Percentiles rank a stretch among this genome's conserved stretches.
Evolutionary conservation across 805 yeast genomes (phyloP).

Genomic region (Torulaspora microellipsoides): DNA sequence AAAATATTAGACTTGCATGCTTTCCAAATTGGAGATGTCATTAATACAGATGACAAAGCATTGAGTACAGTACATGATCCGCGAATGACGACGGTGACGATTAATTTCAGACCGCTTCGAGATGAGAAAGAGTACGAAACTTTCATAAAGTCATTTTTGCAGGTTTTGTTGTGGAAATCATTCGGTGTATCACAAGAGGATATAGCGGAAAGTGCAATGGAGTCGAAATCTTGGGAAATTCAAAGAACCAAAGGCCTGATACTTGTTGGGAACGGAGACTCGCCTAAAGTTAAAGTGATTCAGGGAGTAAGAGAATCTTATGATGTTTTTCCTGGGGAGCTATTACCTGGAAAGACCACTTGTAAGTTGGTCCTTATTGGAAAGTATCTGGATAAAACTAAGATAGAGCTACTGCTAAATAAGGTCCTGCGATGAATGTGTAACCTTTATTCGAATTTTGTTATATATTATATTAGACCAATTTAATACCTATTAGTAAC

Average conservation of each 20-base stretch:
- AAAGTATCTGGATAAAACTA: conserved; percentile 45
- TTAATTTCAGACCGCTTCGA: conserved; percentile 42
- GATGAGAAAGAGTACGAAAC: conserved; percentile 33
- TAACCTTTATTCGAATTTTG: not conserved
- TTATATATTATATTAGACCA: too few relatives aligned
- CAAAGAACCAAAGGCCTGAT: conserved; percentile 81
- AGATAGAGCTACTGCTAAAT: conserved; percentile 28
- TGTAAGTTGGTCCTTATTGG: conserved; percentile 77
- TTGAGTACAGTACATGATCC: conserved; percentile 43
- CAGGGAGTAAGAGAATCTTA: conserved; percentile 95
- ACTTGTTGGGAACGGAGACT: conserved; percentile 34
- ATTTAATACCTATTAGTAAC: too few relatives aligned
- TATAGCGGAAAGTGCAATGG: conserved; percentile 23
- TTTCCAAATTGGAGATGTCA: conserved; percentile 45
- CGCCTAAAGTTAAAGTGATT: conserved; percentile 48
- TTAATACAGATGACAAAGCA: not conserved
- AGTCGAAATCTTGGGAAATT: conserved; percentile 45
- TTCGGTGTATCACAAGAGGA: conserved; percentile 45
- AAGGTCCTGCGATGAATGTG: conserved; percentile 5
- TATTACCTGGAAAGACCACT: conserved; percentile 23
- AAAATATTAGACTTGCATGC: conserved; percentile 75
- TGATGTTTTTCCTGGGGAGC: conserved; percentile 55
- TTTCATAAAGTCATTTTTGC: conserved; percentile 58
- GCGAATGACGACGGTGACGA: conserved; percentile 49
- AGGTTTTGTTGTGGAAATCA: conserved; percentile 62